Percentiles rank a stretch among this genome's conserved stretches.
phyloP scores from a whole-genome alignment of 2,329 filamentous ascomycete species.

The Penicillium digitatum region DNA sequence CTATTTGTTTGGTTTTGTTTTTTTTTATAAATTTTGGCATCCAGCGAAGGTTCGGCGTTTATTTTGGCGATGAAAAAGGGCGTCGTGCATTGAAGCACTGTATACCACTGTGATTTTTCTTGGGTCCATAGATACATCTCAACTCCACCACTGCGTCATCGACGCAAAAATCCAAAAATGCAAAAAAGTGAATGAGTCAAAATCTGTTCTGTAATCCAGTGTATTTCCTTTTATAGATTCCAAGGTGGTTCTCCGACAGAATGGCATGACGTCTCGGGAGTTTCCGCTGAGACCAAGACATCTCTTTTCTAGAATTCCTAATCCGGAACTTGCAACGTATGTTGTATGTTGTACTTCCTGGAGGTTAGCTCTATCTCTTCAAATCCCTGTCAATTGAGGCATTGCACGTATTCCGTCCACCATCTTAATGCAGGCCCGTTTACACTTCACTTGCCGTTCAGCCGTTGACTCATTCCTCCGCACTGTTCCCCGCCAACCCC shows the following conservation, averaged over 20 bases:
- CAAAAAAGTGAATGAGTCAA: slow-evolving; percentile 22
- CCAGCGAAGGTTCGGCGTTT: slow-evolving; percentile 22
- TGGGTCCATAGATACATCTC: slow-evolving; percentile 28
- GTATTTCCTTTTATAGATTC: not conserved
- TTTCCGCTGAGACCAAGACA: not conserved
- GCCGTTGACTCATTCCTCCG: slow-evolving; percentile 3
- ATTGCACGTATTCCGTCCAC: not conserved
- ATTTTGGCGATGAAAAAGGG: slow-evolving; percentile 19
- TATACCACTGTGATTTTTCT: slow-evolving; percentile 21
- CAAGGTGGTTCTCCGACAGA: not conserved
- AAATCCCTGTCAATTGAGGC: not conserved
- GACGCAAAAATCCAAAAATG: slow-evolving; percentile 20
- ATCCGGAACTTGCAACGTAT: not conserved
- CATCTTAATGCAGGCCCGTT: not conserved
- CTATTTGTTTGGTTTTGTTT: slow-evolving; percentile 5
- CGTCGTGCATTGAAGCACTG: slow-evolving; percentile 12
- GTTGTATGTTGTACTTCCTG: too few relatives aligned
- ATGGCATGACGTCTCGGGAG: slow-evolving; percentile 2
- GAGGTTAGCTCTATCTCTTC: not conserved
- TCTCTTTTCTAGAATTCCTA: not conserved
- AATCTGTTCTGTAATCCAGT: not conserved
- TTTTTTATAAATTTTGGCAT: slow-evolving; percentile 18
- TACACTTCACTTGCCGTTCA: not conserved
- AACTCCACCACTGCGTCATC: slow-evolving; percentile 22
- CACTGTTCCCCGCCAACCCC: slow-evolving; percentile 6